These are phyloP conservation scores for Mallotus nudiflorus DNA, from an alignment of 345 rosid genomes.

Conservation along the genomic window DNA sequence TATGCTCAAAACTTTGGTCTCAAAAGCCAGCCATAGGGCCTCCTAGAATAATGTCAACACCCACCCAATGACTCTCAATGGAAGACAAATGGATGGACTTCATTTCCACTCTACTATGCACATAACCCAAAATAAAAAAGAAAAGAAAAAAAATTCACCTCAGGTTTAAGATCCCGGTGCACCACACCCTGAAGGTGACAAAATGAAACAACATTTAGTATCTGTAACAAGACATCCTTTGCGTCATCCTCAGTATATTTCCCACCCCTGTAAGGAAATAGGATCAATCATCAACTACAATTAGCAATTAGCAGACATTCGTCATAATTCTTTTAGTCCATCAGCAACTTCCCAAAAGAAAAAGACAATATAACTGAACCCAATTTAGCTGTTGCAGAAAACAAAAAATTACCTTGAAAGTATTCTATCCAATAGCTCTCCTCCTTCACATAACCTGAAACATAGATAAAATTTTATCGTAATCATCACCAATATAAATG, in stretches of 20 bases:
- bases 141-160: constrained; percentile 45
- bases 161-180: constrained; percentile 97
- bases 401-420: constrained; percentile 71
- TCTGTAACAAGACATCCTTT: constrained; percentile 74
- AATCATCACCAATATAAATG: too few relatives aligned
- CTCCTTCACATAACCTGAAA: constrained; percentile 92
- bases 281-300: neutral
- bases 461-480: too few relatives aligned
- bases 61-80: neutral
- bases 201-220: constrained; percentile 78
- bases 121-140: neutral
- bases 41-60: neutral
- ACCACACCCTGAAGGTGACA: constrained; percentile 97
- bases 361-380: neutral
- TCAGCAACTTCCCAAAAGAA: neutral
- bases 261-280: constrained; percentile 61
- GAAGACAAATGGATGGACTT: neutral
- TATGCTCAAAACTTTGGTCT: neutral
- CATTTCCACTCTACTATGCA: neutral
- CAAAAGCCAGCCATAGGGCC: neutral
- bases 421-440: constrained; percentile 96
- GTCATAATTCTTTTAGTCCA: neutral
- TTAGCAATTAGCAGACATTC: constrained; percentile 2
- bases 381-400: neutral
- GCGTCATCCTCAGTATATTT: constrained; percentile 92